Evolutionary conservation across 2,329 filamentous ascomycete species (phyloP).

Genomic region (Ophiostoma piceae): DNA sequence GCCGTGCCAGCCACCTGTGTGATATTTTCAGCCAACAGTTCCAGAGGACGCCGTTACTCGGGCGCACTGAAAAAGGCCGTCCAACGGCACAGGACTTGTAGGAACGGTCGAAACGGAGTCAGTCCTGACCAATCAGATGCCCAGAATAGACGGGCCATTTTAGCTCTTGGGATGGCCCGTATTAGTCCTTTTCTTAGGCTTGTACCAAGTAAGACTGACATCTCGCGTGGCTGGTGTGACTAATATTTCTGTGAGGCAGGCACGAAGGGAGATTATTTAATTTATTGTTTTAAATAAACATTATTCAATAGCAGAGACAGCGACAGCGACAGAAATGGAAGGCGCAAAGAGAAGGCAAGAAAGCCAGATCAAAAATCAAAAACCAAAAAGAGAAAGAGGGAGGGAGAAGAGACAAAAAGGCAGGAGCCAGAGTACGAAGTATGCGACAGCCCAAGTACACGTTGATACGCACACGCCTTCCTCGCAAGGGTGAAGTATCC

Average conservation of each 20-base stretch:
- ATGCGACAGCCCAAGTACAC: neutral
- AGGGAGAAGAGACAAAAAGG: neutral
- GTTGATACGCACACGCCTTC: neutral
- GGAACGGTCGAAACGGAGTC: conserved; percentile 8
- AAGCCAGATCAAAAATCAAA: neutral
- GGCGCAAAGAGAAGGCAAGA: neutral
- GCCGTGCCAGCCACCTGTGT: neutral
- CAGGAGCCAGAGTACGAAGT: neutral
- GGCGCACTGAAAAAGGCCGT: too few relatives aligned
- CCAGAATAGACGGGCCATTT: neutral
- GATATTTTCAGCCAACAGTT: neutral
- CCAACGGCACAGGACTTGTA: neutral
- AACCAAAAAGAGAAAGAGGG: neutral
- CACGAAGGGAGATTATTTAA: neutral
- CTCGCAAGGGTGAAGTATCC: neutral
- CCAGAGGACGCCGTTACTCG: neutral
- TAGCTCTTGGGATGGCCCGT: conserved; percentile 7
- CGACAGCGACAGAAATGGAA: neutral
- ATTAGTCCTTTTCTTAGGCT: neutral
- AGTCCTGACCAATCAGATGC: neutral
- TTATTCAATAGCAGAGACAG: neutral
- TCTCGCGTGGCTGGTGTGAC: conserved; percentile 12
- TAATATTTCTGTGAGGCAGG: neutral
- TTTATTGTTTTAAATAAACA: neutral
- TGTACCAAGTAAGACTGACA: neutral